phyloP scores from a whole-genome alignment of 1,284 basidiomycete genomes.

The Cutaneotrichosporon mucoides region DNA sequence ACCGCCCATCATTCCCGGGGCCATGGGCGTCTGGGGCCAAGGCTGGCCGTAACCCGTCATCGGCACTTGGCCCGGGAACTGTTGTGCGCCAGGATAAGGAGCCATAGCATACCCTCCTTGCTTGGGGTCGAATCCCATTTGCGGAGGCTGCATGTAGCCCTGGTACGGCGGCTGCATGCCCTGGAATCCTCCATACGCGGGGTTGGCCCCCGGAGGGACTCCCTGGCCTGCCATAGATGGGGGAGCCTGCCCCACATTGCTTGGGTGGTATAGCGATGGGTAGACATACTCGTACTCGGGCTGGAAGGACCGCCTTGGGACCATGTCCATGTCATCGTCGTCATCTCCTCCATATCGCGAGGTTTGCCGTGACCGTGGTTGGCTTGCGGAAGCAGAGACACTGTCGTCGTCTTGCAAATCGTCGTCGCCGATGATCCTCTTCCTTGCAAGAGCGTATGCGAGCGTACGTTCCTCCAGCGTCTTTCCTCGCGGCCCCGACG shows the following conservation, averaged over 20 bases:
- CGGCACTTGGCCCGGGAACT: constrained; percentile 10
- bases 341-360: constrained; percentile 18
- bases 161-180: constrained; percentile 10
- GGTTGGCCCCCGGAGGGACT: constrained; percentile 2
- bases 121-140: constrained; percentile 8
- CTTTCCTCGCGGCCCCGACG: constrained; percentile 17
- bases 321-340: constrained; percentile 38
- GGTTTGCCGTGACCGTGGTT: constrained; percentile 14
- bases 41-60: constrained; percentile 9
- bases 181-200: constrained; percentile 1
- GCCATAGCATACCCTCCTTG: constrained; percentile 1
- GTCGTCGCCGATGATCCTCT: constrained; percentile 38
- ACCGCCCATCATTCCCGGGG: neutral
- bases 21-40: constrained; percentile 13
- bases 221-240: neutral
- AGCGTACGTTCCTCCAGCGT: constrained; percentile 43
- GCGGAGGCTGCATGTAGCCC: constrained; percentile 10
- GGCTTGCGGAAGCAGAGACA: constrained; percentile 7
- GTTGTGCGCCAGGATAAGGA: constrained; percentile 5
- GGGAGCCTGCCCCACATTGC: constrained; percentile 5
- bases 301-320: constrained; percentile 27
- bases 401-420: constrained; percentile 15
- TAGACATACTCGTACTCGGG: constrained; percentile 32
- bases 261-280: constrained; percentile 35
- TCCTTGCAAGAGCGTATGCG: constrained; percentile 39